Evolutionary conservation across 768 basidiomycete genomes (phyloP).

Genomic region (Lentinula sp.): DNA sequence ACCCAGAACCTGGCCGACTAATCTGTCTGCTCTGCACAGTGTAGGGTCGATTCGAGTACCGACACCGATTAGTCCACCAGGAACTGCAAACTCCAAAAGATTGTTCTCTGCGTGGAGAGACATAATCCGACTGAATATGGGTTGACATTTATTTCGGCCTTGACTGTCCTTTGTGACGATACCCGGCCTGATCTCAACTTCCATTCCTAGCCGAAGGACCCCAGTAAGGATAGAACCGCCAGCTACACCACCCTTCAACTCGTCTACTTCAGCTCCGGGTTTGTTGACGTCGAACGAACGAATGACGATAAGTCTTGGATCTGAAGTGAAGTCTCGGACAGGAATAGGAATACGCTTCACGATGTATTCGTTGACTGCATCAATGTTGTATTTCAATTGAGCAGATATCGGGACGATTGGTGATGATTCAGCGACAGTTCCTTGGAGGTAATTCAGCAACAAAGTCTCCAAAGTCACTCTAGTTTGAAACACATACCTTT

Average conservation of each 20-base stretch:
- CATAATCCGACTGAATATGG: slow-evolving; percentile 88
- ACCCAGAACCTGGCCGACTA: slow-evolving; percentile 95
- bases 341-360: slow-evolving; percentile 96
- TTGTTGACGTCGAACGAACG: slow-evolving; percentile 99
- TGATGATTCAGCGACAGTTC: slow-evolving; percentile 94
- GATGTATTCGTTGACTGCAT: slow-evolving; percentile 98
- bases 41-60: slow-evolving; percentile 97
- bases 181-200: slow-evolving; percentile 96
- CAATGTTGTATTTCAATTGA: slow-evolving; percentile 98
- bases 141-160: slow-evolving; percentile 87
- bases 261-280: slow-evolving; percentile 94
- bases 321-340: slow-evolving; percentile 84
- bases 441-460: slow-evolving; percentile 19
- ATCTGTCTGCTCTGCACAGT: slow-evolving; percentile 91
- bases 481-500: slow-evolving; percentile 52
- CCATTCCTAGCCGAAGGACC: slow-evolving; percentile 82
- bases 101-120: slow-evolving; percentile 95
- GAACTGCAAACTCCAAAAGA: slow-evolving; percentile 89
- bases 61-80: slow-evolving; percentile 97
- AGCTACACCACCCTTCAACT: slow-evolving; percentile 96
- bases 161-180: slow-evolving; percentile 93
- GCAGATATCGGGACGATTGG: slow-evolving; percentile 99
- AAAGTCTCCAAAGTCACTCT: not conserved
- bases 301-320: slow-evolving; percentile 94
- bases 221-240: slow-evolving; percentile 95